Base-by-base conservation (phyloP, 2,329 filamentous ascomycete genomes). In the Pseudogymnoascus sp. region DNA sequence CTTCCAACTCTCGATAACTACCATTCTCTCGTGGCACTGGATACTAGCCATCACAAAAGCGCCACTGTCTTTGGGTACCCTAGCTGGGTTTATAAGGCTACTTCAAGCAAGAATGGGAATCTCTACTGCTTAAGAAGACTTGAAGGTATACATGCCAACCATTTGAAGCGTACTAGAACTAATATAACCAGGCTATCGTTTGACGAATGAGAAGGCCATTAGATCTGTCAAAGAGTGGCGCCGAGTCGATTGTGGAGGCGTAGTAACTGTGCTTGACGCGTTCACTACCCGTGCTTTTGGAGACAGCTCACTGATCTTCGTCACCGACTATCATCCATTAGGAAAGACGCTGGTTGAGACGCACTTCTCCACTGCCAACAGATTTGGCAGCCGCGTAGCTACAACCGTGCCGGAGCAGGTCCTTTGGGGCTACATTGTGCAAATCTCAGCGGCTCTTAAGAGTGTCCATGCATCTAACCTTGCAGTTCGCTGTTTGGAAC, bases 41-140 rank as follows among this genome's bases (percentile, higher is more conserved):
- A 97, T 74, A 90, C 87, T 7, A 88, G 83, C 59, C 86, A 91
- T 65, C 85, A 92, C 67, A 92, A 91, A 73, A 91, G 88, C 67
- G 83, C 87, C 3, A 82, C 84, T 11, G 84, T 89, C 14, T 97
- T 97, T 74, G 91, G 92, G 29, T 96, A 91, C 70, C 85, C 88
- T 5, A 96, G 89, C 69, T 97, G 92, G 91, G 85, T 96, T 0
- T 99, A 97, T 78, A 97, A 97, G 77, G 93, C 92, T 7, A 87
- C 88, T 23, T 96, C 91, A 6, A 88, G 84, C 74, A 94, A 94
- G 72, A 93, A 93, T 69, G 94, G 92, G 10, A 87, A 90, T 67
- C 85, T 87, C n/a, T 97, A 96, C 75, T 91, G 88, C 63, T 78
- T 99, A 55, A 84, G 94, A 66, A 83, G 94, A 65, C 82, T 99